Evolutionary conservation across 2,329 filamentous ascomycete genomes (phyloP), one percentile per base, ranked within the genome.

Genomic region (Emmonsiellopsis sp.): DNA sequence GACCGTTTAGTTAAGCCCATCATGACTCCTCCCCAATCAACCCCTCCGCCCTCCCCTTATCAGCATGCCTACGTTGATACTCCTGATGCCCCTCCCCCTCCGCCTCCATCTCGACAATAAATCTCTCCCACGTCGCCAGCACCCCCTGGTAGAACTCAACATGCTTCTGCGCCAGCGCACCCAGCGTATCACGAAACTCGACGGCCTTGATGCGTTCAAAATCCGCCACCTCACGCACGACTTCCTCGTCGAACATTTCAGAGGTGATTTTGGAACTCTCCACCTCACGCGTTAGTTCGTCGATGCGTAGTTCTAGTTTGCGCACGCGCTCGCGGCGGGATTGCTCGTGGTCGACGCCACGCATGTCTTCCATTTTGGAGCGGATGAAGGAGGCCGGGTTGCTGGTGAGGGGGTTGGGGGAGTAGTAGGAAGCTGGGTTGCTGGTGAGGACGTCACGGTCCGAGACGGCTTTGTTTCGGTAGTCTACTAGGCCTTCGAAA

Each of bases 181-280:
- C 89, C 49, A 98, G 78, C 61, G 93, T 91, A 59, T 86, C 81
- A 69, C 89, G 88, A 71, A 98, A 94, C 76, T 98, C 92, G 42
- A 88, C 78, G 40, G 89, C 84, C 77, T 98, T 98, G 77, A 97
- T 97, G 54, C 91, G 82, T 73, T 98, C 93, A 72, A 98, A 98
- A 67, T 96, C 91, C 16, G 81, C 80, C 0, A 96, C 88, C 69
- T 98, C 93, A 64, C 88, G 86, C 43, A 97, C 86, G 1, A 96
- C 92, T 71, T 96, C 90, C 66, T 96, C 91, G 70, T 96, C 93
- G 64, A 98, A 98, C 67, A 89, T 85, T 70, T 97, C 90, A 50
- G 85, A 89, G 11, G 86, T 89, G 65, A 85, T 86, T 71, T 90
- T 90, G 5, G 93, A 89, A 44, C 82, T 81, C 70, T 97, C 92